Conservation (phyloP, 768 basidiomycete species). For the Mycena rosella region DNA sequence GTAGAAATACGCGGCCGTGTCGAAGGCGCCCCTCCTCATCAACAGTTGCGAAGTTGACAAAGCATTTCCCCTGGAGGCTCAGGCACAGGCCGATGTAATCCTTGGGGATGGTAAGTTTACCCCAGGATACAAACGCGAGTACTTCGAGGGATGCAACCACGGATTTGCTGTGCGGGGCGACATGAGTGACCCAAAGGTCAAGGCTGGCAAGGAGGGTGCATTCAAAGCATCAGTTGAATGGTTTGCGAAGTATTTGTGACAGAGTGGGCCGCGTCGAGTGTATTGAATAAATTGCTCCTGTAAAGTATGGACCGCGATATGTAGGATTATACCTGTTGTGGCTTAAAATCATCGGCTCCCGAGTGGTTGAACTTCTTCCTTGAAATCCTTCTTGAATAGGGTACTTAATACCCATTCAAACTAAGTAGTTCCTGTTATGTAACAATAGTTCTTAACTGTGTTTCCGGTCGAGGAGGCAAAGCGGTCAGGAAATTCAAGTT, state of each 20-base stretch:
- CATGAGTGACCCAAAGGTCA: slow-evolving; percentile 14
- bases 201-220: slow-evolving; percentile 13
- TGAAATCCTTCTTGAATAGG: too few relatives aligned
- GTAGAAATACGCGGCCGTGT: slow-evolving; percentile 11
- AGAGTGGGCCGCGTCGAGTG: too few relatives aligned
- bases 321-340: too few relatives aligned
- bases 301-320: too few relatives aligned
- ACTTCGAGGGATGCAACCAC: slow-evolving; percentile 11
- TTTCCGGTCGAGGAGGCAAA: slow-evolving; percentile 77
- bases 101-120: slow-evolving; percentile 17
- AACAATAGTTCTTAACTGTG: slow-evolving; percentile 78
- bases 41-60: slow-evolving; percentile 16
- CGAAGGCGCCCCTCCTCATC: slow-evolving; percentile 15
- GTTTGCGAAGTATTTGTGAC: slow-evolving; percentile 18
- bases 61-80: slow-evolving; percentile 9
- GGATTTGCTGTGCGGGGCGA: slow-evolving; percentile 10
- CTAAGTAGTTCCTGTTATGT: slow-evolving; percentile 65
- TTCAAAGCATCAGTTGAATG: slow-evolving; percentile 15
- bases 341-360: too few relatives aligned
- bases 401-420: slow-evolving; percentile 93
- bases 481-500: slow-evolving; percentile 67
- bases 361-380: too few relatives aligned
- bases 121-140: background rate
- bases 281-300: too few relatives aligned
- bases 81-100: slow-evolving; percentile 14